A percentile compares a stretch with the other conserved stretches of the same genome.
Conservation (phyloP, 1,284 basidiomycete genomes). For the Rhodotorula sp. region DNA sequence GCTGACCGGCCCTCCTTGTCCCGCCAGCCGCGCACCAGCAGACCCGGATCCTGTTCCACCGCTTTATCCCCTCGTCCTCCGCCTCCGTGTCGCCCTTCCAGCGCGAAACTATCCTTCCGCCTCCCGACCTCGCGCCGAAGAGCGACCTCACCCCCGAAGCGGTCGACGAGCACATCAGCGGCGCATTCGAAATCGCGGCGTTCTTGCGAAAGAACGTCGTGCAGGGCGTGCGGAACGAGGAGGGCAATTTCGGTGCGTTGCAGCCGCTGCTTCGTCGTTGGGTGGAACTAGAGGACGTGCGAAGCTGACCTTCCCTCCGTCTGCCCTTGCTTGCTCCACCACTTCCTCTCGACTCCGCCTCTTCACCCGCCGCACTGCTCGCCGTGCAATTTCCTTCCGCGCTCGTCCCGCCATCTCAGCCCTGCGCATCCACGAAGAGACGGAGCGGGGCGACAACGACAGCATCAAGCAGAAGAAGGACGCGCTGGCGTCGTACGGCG, state of each 20-base stretch:
- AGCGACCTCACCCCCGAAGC: slow-evolving; percentile 16
- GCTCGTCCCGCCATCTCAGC: slow-evolving; percentile 6
- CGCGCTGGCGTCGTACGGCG: slow-evolving; percentile 1
- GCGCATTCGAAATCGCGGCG: slow-evolving; percentile 36
- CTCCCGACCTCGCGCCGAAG: slow-evolving; percentile 1
- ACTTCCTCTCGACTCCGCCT: neutral
- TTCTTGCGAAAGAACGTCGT: slow-evolving; percentile 42
- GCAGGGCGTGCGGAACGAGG: slow-evolving; percentile 35
- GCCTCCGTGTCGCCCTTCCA: slow-evolving; percentile 19
- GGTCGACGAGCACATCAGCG: slow-evolving; percentile 39
- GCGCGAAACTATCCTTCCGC: neutral
- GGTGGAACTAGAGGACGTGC: no score
- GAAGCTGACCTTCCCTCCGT: neutral
- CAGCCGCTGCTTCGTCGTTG: neutral
- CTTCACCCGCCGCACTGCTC: neutral
- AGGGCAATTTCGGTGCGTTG: slow-evolving; percentile 36
- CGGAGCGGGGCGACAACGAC: slow-evolving; percentile 42
- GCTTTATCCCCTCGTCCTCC: slow-evolving; percentile 39
- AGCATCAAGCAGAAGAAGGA: slow-evolving; percentile 25
- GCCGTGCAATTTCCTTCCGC: neutral
- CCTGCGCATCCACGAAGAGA: slow-evolving; percentile 39
- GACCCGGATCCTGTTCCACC: slow-evolving; percentile 39
- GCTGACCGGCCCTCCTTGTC: neutral
- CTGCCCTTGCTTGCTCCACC: neutral
- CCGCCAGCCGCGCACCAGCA: slow-evolving; percentile 37